A percentile compares a stretch with the other conserved stretches of the same genome.
Evolutionary conservation across 1,284 basidiomycete species (phyloP).

Genomic region (Coriolopsis trogii): DNA sequence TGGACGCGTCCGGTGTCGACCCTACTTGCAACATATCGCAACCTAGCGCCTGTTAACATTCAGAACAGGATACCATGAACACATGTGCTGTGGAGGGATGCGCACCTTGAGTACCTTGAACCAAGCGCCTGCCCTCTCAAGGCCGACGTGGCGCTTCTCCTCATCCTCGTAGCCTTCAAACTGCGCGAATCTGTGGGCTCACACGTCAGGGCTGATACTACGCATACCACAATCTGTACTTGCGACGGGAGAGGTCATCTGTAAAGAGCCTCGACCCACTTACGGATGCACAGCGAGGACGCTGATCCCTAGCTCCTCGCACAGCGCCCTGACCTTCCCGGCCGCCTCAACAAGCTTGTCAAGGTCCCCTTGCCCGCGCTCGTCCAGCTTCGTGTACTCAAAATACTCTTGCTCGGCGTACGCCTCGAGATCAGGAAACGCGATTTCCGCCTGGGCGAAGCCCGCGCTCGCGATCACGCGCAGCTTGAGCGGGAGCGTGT

Average conservation of each 20-base stretch:
- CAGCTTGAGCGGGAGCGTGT: conserved; percentile 35
- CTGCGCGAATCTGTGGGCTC: conserved; percentile 28
- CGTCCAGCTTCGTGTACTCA: conserved; percentile 30
- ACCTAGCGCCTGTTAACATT: conserved; percentile 13
- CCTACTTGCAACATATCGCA: conserved; percentile 35
- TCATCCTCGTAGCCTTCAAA: conserved; percentile 33
- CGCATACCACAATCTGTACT: neutral
- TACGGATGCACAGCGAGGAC: conserved; percentile 30
- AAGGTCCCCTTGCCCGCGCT: conserved; percentile 30
- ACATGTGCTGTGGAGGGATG: neutral
- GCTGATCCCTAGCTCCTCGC: conserved; percentile 25
- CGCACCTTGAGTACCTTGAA: conserved; percentile 33
- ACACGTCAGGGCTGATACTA: no score
- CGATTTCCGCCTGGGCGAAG: conserved; percentile 33
- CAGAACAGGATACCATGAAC: neutral
- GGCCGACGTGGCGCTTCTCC: conserved; percentile 21
- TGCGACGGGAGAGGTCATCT: no score
- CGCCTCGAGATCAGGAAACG: conserved; percentile 35
- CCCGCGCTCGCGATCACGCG: conserved; percentile 34
- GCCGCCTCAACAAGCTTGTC: conserved; percentile 29
- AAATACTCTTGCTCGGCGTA: conserved; percentile 27
- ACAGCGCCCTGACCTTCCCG: conserved; percentile 24
- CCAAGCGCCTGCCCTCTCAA: conserved; percentile 32
- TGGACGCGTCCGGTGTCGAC: conserved; percentile 31
- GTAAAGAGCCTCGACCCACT: no score